phyloP scores from a whole-genome alignment of 176 grass and related monocot species.

The Puya raimondii region DNA sequence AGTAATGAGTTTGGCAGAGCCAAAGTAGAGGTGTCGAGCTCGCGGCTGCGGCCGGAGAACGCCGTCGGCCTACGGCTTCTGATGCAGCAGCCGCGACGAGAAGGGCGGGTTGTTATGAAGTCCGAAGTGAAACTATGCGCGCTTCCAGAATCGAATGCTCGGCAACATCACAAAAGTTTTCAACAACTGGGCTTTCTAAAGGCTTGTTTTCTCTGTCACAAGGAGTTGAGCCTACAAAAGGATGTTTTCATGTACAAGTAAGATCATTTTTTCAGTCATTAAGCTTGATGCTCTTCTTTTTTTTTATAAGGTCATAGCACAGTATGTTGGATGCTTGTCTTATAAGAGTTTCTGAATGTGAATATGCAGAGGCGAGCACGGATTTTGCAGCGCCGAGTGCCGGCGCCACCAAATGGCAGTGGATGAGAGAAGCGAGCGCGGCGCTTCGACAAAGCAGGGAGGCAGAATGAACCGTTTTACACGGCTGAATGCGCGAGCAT shows the following conservation, averaged over 20 bases:
- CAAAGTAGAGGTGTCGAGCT: conserved; percentile 1
- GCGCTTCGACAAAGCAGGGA: conserved; percentile 23
- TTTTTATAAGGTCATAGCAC: not conserved
- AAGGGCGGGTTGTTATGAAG: conserved; percentile 28
- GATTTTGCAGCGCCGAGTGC: conserved; percentile 54
- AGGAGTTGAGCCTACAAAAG: conserved; percentile 36
- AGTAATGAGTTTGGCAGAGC: not conserved
- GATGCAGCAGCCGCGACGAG: conserved; percentile 34
- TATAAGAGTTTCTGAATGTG: not conserved
- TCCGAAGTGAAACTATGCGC: conserved; percentile 10
- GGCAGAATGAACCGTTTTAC: not conserved
- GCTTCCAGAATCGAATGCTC: not conserved
- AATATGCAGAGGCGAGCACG: conserved; percentile 49
- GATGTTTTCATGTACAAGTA: conserved; percentile 86
- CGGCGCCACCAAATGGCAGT: conserved; percentile 36
- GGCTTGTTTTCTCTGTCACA: conserved; percentile 52
- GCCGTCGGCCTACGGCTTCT: conserved; percentile 53
- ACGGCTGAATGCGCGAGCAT: not conserved
- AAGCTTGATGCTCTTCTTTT: not conserved
- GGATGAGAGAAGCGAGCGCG: conserved; percentile 50
- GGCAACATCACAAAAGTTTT: not conserved
- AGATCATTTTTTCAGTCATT: not conserved
- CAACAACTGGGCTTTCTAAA: conserved; percentile 41
- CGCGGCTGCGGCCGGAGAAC: not conserved
- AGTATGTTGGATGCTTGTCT: not conserved